Percentiles rank a stretch among this genome's conserved stretches.
Conservation (phyloP, 2,329 filamentous ascomycete species). For the Whalleya microplaca region DNA sequence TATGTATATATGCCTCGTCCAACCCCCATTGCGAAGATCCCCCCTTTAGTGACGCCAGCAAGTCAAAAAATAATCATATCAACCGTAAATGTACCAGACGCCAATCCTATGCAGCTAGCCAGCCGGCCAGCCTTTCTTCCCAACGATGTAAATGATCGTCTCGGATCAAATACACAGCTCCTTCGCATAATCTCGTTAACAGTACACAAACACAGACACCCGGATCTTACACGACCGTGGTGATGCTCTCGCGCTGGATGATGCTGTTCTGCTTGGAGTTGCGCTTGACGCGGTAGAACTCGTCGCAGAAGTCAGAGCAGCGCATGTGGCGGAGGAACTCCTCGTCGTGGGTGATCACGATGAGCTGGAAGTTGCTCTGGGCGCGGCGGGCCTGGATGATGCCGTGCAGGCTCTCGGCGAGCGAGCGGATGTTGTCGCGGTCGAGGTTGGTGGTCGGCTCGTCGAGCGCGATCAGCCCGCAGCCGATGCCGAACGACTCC, state of each 20-base stretch:
- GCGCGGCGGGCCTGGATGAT: slow-evolving; percentile 84
- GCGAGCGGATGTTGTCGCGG: slow-evolving; percentile 87
- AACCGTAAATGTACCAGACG: too few relatives aligned
- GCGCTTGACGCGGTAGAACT: slow-evolving; percentile 84
- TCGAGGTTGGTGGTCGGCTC: slow-evolving; percentile 98
- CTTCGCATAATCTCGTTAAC: not conserved
- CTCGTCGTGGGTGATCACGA: slow-evolving; percentile 98
- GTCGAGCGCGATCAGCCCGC: slow-evolving; percentile 93
- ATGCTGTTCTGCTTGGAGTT: slow-evolving; percentile 85
- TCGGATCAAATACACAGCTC: not conserved
- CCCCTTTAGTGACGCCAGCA: too few relatives aligned
- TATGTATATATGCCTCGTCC: too few relatives aligned
- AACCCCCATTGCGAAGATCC: too few relatives aligned
- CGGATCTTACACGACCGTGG: slow-evolving; percentile 47
- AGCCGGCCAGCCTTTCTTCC: too few relatives aligned
- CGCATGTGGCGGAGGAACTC: slow-evolving; percentile 94
- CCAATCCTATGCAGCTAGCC: slow-evolving; percentile 3
- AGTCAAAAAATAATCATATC: too few relatives aligned
- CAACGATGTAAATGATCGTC: too few relatives aligned
- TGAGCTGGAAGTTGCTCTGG: slow-evolving; percentile 95
- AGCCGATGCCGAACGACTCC: slow-evolving; percentile 95
- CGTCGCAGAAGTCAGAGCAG: slow-evolving; percentile 89
- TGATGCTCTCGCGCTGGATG: slow-evolving; percentile 72
- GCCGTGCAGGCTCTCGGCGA: slow-evolving; percentile 81
- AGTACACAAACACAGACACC: too few relatives aligned